Base-by-base conservation (phyloP, 2,329 filamentous ascomycete species). In the Beauveria scarabaeidicola region DNA sequence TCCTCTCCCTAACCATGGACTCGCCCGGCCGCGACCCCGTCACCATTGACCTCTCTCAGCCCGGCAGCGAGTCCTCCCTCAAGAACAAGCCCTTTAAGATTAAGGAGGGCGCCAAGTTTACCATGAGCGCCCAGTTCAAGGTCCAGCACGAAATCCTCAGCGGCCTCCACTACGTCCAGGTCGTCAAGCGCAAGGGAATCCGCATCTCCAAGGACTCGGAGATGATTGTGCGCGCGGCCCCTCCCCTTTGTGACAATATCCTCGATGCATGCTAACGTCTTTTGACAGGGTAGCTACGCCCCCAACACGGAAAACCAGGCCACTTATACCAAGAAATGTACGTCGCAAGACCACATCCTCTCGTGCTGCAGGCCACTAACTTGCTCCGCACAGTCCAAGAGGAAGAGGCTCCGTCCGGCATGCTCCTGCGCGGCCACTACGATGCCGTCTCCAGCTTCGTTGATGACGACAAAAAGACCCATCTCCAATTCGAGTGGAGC, bases 111-210 rank as follows among this genome's bases (percentile, higher is more conserved):
- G 85, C 88, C 67, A 88, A 85, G 67, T 99, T 97, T 79, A 90
- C 89, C 75, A 97, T 97, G 90, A 91, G 89, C 73, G 92, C 89
- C 61, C 84, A 85, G 63, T 99, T 97, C 82, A 89, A 92, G 78
- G 94, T 99, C 50, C 91, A 99, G 80, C 91, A 97, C 74, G 89
- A 97, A 76, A 93, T 99, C 66, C 83, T 97, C 59, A 94, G 90
- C 68, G 94, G 94, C 50, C 78, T 99, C 71, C 95, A 97, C 78
- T 99, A 97, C 74, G 84, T 99, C 61, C 94, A 99, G 78, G 83
- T 91, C 44, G 89, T 97, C 63, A 96, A 94, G 82, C 83, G 92
- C 68, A 91, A 91, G 81, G 89, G 90, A 58, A 82, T 97, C 72
- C 85, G 84, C 61, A 85, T 93, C 63, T 90, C 88, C 79, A 99